A percentile compares a stretch with the other conserved stretches of the same genome.
phyloP scores from a whole-genome alignment of 176 grass and related monocot genomes.

The Oryza longistaminata region DNA sequence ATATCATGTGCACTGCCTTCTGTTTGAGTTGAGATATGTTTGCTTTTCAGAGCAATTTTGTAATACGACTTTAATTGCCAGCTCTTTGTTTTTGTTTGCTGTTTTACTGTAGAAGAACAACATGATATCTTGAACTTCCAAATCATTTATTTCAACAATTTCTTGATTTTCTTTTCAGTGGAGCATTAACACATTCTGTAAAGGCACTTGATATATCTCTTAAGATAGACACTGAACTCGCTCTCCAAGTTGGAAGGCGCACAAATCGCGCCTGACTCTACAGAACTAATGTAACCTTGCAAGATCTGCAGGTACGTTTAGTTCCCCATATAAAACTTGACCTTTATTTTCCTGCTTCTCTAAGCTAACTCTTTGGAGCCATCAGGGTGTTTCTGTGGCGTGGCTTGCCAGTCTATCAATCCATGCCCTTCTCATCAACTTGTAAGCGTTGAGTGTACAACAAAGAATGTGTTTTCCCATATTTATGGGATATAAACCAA shows the following conservation, averaged over 20 bases:
- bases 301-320: background rate
- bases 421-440: background rate
- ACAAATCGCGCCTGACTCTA: slow-evolving; percentile 76
- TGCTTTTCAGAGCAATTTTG: background rate
- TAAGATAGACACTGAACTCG: slow-evolving; percentile 92
- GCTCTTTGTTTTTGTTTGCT: background rate
- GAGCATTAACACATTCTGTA: slow-evolving; percentile 94
- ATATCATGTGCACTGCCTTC: background rate
- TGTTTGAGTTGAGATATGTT: background rate
- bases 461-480: background rate
- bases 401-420: background rate
- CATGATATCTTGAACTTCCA: background rate
- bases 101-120: background rate
- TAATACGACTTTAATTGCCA: background rate
- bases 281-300: background rate
- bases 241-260: slow-evolving; percentile 89
- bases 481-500: background rate
- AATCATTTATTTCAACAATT: background rate
- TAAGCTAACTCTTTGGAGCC: slow-evolving; percentile 4
- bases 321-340: background rate
- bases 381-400: slow-evolving; percentile 6
- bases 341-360: background rate
- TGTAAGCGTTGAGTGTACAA: background rate
- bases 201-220: slow-evolving; percentile 96
- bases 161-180: slow-evolving; percentile 48